Evolutionary conservation across 768 basidiomycete species (phyloP).

Genomic region (Mrakia blollopis): DNA sequence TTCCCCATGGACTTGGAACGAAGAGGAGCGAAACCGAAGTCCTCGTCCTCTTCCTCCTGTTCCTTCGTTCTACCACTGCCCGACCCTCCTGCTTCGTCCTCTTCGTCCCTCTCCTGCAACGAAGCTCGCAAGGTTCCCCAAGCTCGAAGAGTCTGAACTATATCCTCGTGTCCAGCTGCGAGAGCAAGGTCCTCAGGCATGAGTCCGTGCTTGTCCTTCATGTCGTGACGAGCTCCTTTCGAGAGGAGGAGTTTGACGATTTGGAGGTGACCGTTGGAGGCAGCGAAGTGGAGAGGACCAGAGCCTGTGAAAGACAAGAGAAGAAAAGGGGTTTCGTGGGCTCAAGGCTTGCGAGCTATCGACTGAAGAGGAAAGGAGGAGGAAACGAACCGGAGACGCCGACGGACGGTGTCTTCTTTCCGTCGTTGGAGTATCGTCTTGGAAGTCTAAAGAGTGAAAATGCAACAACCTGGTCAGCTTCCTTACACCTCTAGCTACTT

Average conservation of each 20-base stretch:
- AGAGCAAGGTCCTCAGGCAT: conserved; percentile 79
- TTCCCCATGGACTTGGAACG: background rate
- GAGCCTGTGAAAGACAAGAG: conserved; percentile 52
- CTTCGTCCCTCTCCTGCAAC: conserved; percentile 15
- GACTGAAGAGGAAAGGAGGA: background rate
- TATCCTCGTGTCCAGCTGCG: conserved; percentile 71
- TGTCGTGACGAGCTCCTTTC: conserved; percentile 73
- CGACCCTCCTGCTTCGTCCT: background rate
- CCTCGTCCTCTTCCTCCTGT: conserved; percentile 1
- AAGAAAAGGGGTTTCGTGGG: background rate
- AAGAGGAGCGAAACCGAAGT: conserved; percentile 2
- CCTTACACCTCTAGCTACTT: background rate
- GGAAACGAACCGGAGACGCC: conserved; percentile 43
- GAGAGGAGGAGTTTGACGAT: conserved; percentile 75
- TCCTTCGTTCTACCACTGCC: background rate
- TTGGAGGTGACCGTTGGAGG: conserved; percentile 81
- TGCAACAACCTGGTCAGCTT: conserved; percentile 49
- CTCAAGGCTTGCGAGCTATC: background rate
- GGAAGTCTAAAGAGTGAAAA: conserved; percentile 40
- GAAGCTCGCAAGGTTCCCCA: conserved; percentile 46
- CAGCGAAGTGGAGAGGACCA: conserved; percentile 93
- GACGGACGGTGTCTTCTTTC: conserved; percentile 41
- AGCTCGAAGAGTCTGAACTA: conserved; percentile 65
- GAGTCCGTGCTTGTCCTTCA: conserved; percentile 83
- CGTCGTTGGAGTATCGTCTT: conserved; percentile 47